Base-by-base conservation (phyloP, 345 rosid genomes). In the Brassica rapa region DNA sequence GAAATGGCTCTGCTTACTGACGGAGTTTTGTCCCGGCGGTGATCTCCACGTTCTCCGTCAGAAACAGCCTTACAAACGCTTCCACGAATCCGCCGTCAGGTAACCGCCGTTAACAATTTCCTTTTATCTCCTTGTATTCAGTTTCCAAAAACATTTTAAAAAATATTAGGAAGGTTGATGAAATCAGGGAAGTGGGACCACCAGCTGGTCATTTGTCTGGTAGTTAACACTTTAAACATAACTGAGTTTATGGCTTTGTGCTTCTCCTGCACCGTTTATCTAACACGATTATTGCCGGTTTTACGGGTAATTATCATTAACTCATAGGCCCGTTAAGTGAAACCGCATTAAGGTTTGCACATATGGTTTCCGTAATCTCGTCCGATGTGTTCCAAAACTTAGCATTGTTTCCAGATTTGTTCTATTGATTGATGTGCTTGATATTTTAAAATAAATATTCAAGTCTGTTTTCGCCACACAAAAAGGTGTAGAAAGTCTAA, bases 41-140 rank as follows among this genome's bases (percentile, higher is more conserved):
- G 98, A 94, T 86, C 97, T 94, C 70, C 97, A 94, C 70, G 93
- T 94, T 68, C 97, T 94, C 87, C 93, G 97, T 53, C 97, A 92
- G 72, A 91, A 89, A 68, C 97, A 89, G 77, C 83, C 88, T 6
- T 71, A 67, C 74, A 92, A 88, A 81, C 95, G 95, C 9, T 92
- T 94, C 77, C 88, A 88, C 41, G 95, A 91, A 82, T 77, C 91
- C 79, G 91, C 97, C 86, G 90, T 94, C 83, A 91, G 97, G 97
- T 92, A 78, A 68, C 64, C 71, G 35, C 80, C 82, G 83, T 77
- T 74, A 60, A 62, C 71, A 56, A 57, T 62, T 41, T 56, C 59
- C 75, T 62, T 84, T 57, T 56, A 49, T 53, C 46, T 62, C 55
- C 32, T 51, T 74, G 35, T 55, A 23, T 76, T 70, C 23, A 56